These are phyloP conservation scores for Solanum rostratum DNA, from an alignment of 257 asterid genomes.

Conservation along the genomic window DNA sequence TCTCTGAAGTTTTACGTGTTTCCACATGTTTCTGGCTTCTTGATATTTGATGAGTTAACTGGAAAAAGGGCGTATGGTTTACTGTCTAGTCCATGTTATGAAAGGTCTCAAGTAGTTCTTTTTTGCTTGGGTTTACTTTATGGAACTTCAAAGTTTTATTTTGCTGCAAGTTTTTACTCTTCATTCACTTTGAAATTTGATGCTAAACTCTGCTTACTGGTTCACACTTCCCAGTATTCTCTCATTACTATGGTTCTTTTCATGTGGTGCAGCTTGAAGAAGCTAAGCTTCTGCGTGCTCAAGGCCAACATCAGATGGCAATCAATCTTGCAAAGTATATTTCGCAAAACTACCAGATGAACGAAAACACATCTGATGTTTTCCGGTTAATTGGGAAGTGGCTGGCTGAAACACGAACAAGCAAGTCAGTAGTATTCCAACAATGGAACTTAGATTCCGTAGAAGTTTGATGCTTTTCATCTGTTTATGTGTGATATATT, in stretches of 20 bases:
- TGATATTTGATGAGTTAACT: background rate
- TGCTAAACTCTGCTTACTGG: background rate
- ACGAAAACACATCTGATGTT: slow-evolving; percentile 64
- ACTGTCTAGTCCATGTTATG: background rate
- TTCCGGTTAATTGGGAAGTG: slow-evolving; percentile 91
- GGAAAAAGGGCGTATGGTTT: background rate
- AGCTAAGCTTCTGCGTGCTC: slow-evolving; percentile 95
- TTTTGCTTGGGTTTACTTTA: background rate
- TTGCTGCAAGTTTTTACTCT: background rate
- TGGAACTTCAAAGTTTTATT: background rate
- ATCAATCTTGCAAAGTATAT: slow-evolving; percentile 86
- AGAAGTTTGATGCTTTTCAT: background rate
- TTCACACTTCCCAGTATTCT: background rate
- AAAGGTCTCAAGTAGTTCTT: background rate
- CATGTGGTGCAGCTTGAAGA: slow-evolving; percentile 65
- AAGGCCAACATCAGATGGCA: slow-evolving; percentile 95
- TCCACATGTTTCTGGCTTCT: background rate
- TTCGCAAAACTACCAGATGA: slow-evolving; percentile 47
- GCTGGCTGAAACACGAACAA: slow-evolving; percentile 92
- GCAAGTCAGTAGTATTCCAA: slow-evolving; percentile 56
- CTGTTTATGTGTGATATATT: background rate
- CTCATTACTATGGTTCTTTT: background rate
- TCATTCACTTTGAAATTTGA: background rate
- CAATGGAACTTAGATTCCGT: background rate
- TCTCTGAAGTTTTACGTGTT: background rate